Conservation (phyloP, 192 early-diverging fungal species). For the Gigaspora rosea region DNA sequence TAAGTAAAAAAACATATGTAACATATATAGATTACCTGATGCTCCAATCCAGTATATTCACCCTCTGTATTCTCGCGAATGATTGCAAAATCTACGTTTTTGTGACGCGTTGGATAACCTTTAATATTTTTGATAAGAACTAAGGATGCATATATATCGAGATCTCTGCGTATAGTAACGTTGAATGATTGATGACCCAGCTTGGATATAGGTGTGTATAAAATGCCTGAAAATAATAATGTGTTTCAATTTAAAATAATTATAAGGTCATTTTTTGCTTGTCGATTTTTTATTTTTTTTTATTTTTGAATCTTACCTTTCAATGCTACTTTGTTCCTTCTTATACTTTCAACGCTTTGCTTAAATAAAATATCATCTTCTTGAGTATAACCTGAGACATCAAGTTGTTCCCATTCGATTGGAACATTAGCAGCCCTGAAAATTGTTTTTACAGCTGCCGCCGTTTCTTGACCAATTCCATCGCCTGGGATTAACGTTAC, state of each 20-base stretch:
- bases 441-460: constrained; percentile 87
- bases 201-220: constrained; percentile 85
- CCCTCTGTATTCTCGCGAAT: constrained; percentile 99
- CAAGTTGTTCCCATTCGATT: constrained; percentile 96
- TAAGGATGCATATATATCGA: constrained; percentile 98
- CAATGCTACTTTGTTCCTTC: constrained; percentile 94
- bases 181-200: constrained; percentile 94
- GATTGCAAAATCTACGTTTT: constrained; percentile 95
- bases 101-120: constrained; percentile 85
- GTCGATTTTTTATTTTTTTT: background rate
- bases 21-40: constrained; percentile 59
- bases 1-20: background rate
- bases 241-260: background rate
- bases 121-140: constrained; percentile 89
- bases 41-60: constrained; percentile 99
- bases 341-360: constrained; percentile 88
- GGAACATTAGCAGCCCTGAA: constrained; percentile 93
- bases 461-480: constrained; percentile 95
- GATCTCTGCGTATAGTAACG: constrained; percentile 94
- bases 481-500: constrained; percentile 98
- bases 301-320: constrained; percentile 67
- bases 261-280: background rate
- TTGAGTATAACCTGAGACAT: constrained; percentile 90
- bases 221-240: constrained; percentile 37
- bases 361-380: constrained; percentile 81